Evolutionary conservation across 225 moss, liverwort and hornwort genomes (phyloP).

Genomic region (Climacium dendroides): DNA sequence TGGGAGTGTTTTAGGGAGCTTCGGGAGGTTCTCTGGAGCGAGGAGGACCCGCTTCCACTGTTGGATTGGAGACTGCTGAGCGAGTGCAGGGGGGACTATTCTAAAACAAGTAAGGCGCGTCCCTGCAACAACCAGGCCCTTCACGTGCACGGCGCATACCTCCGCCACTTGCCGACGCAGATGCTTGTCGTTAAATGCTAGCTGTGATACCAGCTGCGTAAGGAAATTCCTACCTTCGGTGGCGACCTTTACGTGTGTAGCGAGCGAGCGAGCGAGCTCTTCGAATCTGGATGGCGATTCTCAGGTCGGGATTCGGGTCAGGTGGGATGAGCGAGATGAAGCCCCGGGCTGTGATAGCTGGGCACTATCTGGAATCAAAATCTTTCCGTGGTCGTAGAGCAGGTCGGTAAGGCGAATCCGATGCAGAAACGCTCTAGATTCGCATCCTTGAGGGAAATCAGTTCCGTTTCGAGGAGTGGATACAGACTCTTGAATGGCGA

Average conservation of each 20-base stretch:
- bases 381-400: not conserved
- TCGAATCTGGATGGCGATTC: not conserved
- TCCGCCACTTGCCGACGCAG: not conserved
- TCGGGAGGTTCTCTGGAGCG: not conserved
- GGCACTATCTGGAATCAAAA: not conserved
- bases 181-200: not conserved
- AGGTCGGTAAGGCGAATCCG: not conserved
- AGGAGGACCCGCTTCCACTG: not conserved
- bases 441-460: not conserved
- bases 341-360: not conserved
- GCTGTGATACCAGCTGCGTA: not conserved
- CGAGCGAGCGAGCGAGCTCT: not conserved
- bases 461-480: not conserved
- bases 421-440: not conserved
- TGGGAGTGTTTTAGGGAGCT: not conserved
- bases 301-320: not conserved
- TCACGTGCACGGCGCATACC: not conserved
- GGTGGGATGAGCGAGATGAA: not conserved
- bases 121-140: not conserved
- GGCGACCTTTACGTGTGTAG: not conserved
- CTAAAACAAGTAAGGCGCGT: not conserved
- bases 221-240: not conserved
- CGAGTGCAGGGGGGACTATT: not conserved
- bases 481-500: not conserved
- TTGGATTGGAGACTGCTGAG: not conserved